These are phyloP conservation scores for Karstenula rhodostoma DNA, from an alignment of 2,329 filamentous ascomycete genomes.

Conservation along the genomic window DNA sequence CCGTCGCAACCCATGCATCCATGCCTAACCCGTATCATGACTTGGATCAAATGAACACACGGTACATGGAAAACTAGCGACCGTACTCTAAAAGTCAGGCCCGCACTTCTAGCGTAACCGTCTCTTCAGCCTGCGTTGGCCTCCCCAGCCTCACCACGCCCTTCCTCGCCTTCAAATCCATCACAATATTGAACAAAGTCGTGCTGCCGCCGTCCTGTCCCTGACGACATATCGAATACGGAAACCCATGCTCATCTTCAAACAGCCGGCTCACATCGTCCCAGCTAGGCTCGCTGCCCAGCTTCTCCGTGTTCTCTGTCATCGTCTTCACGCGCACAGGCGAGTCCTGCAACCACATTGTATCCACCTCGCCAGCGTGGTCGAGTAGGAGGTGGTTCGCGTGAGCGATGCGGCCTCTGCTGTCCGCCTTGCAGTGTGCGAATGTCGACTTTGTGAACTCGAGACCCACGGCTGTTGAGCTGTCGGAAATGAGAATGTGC, in stretches of 20 bases:
- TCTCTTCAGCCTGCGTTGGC: conserved; percentile 42
- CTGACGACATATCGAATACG: conserved; percentile 43
- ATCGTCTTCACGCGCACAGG: conserved; percentile 48
- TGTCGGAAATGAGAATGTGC: conserved; percentile 64
- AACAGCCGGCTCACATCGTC: conserved; percentile 47
- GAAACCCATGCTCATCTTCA: conserved; percentile 52
- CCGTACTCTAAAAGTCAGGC: background rate
- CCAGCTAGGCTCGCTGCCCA: conserved; percentile 35
- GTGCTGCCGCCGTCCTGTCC: conserved; percentile 36
- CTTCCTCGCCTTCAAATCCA: conserved; percentile 44
- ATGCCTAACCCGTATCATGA: background rate
- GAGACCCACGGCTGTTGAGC: conserved; percentile 55
- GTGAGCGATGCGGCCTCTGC: conserved; percentile 49
- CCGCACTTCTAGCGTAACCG: conserved; percentile 31
- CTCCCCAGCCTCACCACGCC: conserved; percentile 41
- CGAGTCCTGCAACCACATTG: conserved; percentile 55
- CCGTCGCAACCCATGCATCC: background rate
- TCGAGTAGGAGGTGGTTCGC: conserved; percentile 54
- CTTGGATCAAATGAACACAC: too few species aligned
- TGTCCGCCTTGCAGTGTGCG: conserved; percentile 46
- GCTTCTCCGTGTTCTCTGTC: conserved; percentile 34
- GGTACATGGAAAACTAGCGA: background rate
- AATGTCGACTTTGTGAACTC: conserved; percentile 56
- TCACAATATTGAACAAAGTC: conserved; percentile 49
- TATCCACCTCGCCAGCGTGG: conserved; percentile 52